phyloP scores from a whole-genome alignment of 2,329 filamentous ascomycete species.

The Cadophora malorum region DNA sequence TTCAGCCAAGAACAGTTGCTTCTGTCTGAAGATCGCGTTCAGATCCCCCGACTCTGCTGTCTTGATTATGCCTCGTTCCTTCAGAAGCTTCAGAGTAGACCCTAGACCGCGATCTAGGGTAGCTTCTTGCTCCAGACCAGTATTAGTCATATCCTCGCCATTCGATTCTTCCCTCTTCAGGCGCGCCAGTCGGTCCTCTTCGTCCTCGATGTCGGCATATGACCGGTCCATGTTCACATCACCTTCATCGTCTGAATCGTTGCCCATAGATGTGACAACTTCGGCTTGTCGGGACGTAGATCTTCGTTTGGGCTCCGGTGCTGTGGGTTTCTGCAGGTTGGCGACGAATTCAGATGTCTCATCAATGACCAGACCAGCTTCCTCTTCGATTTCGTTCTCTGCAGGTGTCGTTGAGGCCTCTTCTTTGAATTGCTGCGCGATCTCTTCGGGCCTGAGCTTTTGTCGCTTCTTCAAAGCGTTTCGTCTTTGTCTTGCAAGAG shows the following conservation, averaged over 20 bases:
- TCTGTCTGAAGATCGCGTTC: conserved; percentile 72
- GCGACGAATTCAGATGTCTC: conserved; percentile 96
- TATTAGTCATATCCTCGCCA: conserved; percentile 64
- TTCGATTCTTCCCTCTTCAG: conserved; percentile 55
- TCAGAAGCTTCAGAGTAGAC: conserved; percentile 80
- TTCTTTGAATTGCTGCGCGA: conserved; percentile 79
- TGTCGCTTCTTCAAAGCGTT: conserved; percentile 91
- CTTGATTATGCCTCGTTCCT: conserved; percentile 82
- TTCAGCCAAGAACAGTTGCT: conserved; percentile 79
- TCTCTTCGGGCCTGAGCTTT: conserved; percentile 82
- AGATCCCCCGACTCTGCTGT: conserved; percentile 65
- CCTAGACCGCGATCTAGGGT: conserved; percentile 80
- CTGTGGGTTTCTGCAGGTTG: conserved; percentile 73
- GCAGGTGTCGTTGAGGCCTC: conserved; percentile 61
- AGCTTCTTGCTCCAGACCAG: conserved; percentile 85
- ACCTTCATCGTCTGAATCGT: conserved; percentile 50
- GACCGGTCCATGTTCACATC: conserved; percentile 49
- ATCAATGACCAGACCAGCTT: conserved; percentile 82
- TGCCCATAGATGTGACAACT: conserved; percentile 53
- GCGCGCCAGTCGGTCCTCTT: conserved; percentile 55
- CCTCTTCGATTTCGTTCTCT: conserved; percentile 60
- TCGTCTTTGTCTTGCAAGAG: conserved; percentile 81
- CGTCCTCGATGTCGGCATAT: conserved; percentile 49
- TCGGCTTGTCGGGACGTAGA: conserved; percentile 48
- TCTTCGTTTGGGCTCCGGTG: conserved; percentile 55